A percentile compares a stretch with the other conserved stretches of the same genome.
Evolutionary conservation across 2,329 filamentous ascomycete genomes (phyloP).

Genomic region (Purpureocillium lavendulum): DNA sequence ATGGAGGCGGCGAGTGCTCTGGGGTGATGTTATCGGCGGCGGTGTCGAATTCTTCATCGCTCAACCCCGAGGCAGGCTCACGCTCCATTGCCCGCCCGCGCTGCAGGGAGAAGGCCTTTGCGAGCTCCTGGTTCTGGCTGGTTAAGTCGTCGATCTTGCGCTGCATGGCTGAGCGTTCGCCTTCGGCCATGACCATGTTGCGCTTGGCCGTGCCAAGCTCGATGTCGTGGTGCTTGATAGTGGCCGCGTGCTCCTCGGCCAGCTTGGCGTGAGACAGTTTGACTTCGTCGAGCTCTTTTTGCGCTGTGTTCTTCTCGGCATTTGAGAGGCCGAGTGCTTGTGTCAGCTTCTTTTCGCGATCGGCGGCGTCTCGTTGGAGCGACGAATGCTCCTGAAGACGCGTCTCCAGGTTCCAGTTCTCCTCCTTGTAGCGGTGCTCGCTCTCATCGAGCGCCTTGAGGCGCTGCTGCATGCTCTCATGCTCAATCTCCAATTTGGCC

Average conservation of each 20-base stretch:
- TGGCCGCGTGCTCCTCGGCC: conserved; percentile 67
- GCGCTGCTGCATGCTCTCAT: conserved; percentile 69
- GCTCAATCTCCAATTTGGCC: conserved; percentile 72
- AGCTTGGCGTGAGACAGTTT: conserved; percentile 73
- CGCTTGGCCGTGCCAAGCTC: conserved; percentile 80
- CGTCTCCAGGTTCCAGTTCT: conserved; percentile 96
- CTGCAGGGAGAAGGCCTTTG: conserved; percentile 69
- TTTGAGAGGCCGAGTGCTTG: conserved; percentile 62
- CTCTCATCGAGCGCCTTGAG: conserved; percentile 82
- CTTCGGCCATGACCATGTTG: conserved; percentile 68
- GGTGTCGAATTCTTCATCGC: conserved; percentile 55
- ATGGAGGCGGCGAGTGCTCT: conserved; percentile 83
- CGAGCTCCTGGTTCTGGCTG: conserved; percentile 84
- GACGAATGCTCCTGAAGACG: conserved; percentile 77
- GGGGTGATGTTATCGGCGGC: conserved; percentile 65
- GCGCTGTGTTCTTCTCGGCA: conserved; percentile 66
- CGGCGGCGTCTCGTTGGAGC: conserved; percentile 64
- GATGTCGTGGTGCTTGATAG: conserved; percentile 77
- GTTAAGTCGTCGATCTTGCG: conserved; percentile 82
- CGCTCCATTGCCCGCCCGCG: conserved; percentile 60
- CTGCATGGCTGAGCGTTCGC: conserved; percentile 69
- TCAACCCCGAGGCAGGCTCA: conserved; percentile 48
- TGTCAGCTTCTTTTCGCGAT: conserved; percentile 74
- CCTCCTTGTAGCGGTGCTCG: conserved; percentile 93
- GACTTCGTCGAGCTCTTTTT: conserved; percentile 86